Conservation (phyloP, 805 yeast genomes). For the Kockiozyma suomiensis region DNA sequence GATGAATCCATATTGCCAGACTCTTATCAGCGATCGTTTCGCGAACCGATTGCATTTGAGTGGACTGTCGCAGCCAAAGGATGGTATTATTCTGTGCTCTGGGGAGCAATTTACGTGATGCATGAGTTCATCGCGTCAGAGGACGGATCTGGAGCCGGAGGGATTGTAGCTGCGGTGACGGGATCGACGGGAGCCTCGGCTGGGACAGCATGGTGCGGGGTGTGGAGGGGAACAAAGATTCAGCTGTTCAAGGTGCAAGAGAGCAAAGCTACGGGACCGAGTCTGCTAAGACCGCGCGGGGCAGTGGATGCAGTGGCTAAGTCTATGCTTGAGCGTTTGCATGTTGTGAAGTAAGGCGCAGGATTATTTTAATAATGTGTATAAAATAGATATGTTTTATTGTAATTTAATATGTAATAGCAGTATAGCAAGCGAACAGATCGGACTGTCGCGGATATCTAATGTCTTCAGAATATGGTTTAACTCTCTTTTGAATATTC, state of each 20-base stretch:
- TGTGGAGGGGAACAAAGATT: slow-evolving; percentile 40
- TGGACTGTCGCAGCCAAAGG: slow-evolving; percentile 71
- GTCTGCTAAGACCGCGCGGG: slow-evolving; percentile 46
- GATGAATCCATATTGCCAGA: slow-evolving; percentile 26
- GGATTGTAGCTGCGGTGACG: slow-evolving; percentile 12
- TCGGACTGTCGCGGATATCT: neutral
- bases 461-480: slow-evolving; percentile 27
- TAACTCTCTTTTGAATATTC: slow-evolving; percentile 26
- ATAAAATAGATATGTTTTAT: too few relatives aligned
- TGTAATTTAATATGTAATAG: too few relatives aligned
- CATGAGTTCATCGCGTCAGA: slow-evolving; percentile 26
- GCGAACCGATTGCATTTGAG: slow-evolving; percentile 50
- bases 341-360: neutral
- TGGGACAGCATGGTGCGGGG: slow-evolving; percentile 13
- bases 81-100: slow-evolving; percentile 72
- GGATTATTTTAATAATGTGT: neutral
- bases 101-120: slow-evolving; percentile 55
- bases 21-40: slow-evolving; percentile 20
- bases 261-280: slow-evolving; percentile 47
- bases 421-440: too few relatives aligned
- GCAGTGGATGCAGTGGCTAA: slow-evolving; percentile 55
- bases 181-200: slow-evolving; percentile 1
- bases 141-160: slow-evolving; percentile 4
- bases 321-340: slow-evolving; percentile 46
- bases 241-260: slow-evolving; percentile 54